Evolutionary conservation across 352 stramenopile species (phyloP).

Genomic region (Phytophthora vignae): DNA sequence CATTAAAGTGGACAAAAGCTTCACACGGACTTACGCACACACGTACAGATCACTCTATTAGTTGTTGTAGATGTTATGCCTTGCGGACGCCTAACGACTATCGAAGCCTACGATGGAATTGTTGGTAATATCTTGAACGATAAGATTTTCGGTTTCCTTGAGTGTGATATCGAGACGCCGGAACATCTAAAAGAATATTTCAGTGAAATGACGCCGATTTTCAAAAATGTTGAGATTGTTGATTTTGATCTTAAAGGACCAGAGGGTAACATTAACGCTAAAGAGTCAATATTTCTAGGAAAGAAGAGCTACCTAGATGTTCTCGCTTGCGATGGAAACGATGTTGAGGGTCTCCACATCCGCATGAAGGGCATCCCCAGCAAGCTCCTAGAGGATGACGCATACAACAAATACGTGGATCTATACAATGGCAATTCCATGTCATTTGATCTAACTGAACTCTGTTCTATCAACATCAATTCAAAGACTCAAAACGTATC

Average conservation of each 20-base stretch:
- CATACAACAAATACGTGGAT: constrained; percentile 5
- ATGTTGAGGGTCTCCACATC: not conserved
- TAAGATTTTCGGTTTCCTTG: too few species aligned
- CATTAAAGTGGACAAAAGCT: too few species aligned
- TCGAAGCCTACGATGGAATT: too few species aligned
- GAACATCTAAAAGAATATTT: too few species aligned
- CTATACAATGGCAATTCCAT: constrained; percentile 1
- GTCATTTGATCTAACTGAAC: not conserved
- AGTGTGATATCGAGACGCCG: too few species aligned
- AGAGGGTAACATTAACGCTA: not conserved
- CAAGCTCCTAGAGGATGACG: not conserved
- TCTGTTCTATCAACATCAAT: too few species aligned
- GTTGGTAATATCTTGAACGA: too few species aligned
- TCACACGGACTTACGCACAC: too few species aligned
- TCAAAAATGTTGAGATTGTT: not conserved
- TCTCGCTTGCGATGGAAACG: constrained; percentile 3
- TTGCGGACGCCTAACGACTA: not conserved
- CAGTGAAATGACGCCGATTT: too few species aligned
- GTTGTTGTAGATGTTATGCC: too few species aligned
- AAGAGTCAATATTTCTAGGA: not conserved
- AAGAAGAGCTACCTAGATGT: constrained; percentile 13
- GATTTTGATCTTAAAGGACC: constrained; percentile 2
- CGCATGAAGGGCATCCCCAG: constrained; percentile 12
- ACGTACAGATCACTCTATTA: too few species aligned
- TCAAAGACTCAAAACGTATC: too few species aligned